Evolutionary conservation across 306 rosid genomes (phyloP).

Genomic region (Dalbergia cochinchinensis): DNA sequence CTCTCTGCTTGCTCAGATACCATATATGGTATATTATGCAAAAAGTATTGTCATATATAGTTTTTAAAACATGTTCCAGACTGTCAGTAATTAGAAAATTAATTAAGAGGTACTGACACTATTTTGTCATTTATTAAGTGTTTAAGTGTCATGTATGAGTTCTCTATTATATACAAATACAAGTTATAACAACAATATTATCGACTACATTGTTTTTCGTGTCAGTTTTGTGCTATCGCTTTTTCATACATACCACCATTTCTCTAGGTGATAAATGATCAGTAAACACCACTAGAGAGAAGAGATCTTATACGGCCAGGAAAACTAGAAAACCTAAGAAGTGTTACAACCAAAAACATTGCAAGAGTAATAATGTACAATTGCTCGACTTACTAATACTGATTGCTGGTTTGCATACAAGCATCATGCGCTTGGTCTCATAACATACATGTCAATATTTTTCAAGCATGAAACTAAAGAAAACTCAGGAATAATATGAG

Average conservation of each 20-base stretch:
- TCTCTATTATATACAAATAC: background rate
- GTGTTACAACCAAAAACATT: background rate
- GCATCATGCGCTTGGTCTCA: background rate
- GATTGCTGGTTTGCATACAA: background rate
- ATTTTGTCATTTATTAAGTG: background rate
- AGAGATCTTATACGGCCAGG: background rate
- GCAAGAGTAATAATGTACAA: background rate
- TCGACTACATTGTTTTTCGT: background rate
- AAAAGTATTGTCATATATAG: background rate
- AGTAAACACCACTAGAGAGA: background rate
- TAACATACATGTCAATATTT: background rate
- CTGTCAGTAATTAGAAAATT: background rate
- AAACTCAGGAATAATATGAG: background rate
- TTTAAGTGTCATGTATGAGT: background rate
- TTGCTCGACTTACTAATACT: background rate
- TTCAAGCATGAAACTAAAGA: conserved; percentile 16
- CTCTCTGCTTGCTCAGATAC: background rate
- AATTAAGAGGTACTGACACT: background rate
- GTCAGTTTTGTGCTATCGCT: too few species aligned
- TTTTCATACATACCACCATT: too few species aligned
- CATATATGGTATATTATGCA: background rate
- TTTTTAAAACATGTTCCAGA: conserved; percentile 1
- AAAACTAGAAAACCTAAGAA: conserved; percentile 3
- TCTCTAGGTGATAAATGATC: background rate
- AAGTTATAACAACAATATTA: background rate